Base-by-base conservation (phyloP, 768 basidiomycete genomes). In the Boletus subcaerulescens region DNA sequence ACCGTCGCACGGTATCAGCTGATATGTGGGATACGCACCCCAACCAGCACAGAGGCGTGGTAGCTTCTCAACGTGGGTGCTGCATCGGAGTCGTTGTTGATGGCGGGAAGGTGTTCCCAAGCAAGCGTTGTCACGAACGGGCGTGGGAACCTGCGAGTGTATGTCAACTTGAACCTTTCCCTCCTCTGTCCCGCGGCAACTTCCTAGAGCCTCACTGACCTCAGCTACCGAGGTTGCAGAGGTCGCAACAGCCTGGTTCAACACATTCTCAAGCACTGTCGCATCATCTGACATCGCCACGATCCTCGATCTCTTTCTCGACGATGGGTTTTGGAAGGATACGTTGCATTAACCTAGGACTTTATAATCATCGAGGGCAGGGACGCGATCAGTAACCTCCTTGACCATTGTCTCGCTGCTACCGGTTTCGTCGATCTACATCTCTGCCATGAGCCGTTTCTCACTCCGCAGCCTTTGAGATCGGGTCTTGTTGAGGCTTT, bases 281-380 rank as follows among this genome's bases (percentile, higher is more conserved):
- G 24, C 24, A 24, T 24, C 4, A 5, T 56, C 50, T 22, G 43
- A n/a, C n/a, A n/a, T 70, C 33, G 5, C 43, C 3, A 46, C 15
- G 17, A 58, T 66, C 45, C 49, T 64, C 10, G 56, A 68, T 46
- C 66, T 70, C 26, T 69, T 68, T 31, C 60, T 69, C 5, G 64
- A 61, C 2, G 57, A 66, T 6, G 64, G 62, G 1, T 69, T 77
- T 54, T 85, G 82, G 83, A 71, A 82, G 20, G 83, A 85, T 58
- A 66, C 75, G 17, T 66, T 82, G 72, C 78, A 0, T 57, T 85
- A 9, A 85, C 84, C 2, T 81, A 77, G 76, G 76, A 80, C 61
- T 78, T 85, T 54, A 74, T 79, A 33, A 77, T 77, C 1, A 75
- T 82, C 60, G 66, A 71, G 26, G 77, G 75, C 9, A 63, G 59